Evolutionary conservation across 768 basidiomycete genomes (phyloP).

Genomic region (Exidia glandulosa): DNA sequence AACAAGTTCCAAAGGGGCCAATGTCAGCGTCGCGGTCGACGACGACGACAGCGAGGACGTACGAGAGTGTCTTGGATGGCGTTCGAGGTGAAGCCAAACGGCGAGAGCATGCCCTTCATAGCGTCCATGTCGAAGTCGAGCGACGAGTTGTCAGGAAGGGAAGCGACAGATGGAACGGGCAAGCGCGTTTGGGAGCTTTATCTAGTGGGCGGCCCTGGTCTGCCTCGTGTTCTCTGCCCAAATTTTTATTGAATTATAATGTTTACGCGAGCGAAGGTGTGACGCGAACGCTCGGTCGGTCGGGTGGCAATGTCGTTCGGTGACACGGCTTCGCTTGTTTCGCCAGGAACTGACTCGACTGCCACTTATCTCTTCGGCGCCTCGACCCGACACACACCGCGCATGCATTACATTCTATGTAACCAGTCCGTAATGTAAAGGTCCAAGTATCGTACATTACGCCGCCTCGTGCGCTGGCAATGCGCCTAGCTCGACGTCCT

Average conservation of each 20-base stretch:
- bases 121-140: slow-evolving; percentile 42
- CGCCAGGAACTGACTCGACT: background rate
- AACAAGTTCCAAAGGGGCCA: slow-evolving; percentile 60
- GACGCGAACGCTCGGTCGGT: background rate
- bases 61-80: slow-evolving; percentile 76
- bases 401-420: no score
- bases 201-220: background rate
- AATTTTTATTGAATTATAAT: background rate
- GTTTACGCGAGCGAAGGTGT: background rate
- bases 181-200: background rate
- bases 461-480: background rate
- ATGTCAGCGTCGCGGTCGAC: background rate
- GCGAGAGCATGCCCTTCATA: slow-evolving; percentile 60
- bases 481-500: slow-evolving; percentile 1
- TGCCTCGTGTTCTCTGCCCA: background rate
- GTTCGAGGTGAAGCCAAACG: slow-evolving; percentile 52
- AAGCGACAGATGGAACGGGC: background rate
- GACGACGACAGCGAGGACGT: slow-evolving; percentile 12
- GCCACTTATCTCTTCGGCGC: no score
- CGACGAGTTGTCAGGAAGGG: background rate
- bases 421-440: no score
- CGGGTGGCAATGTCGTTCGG: background rate
- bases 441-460: no score
- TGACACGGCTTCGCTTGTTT: background rate
- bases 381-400: no score